Conservation (phyloP, 352 stramenopile genomes). For the Thalassiosira mediterranea region DNA sequence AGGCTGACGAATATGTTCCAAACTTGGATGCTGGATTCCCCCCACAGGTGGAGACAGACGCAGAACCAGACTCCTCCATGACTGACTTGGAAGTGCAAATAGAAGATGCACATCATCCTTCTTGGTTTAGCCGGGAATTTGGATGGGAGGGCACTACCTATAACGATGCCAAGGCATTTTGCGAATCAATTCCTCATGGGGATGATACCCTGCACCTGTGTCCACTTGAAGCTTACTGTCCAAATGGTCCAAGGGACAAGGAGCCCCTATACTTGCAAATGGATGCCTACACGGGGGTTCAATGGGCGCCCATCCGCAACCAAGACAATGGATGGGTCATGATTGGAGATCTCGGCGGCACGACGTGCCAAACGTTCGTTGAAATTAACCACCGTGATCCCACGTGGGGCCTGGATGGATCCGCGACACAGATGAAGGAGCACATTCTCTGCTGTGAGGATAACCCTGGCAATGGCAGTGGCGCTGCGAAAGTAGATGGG, state of each 20-base stretch:
- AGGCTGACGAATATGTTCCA: too few species aligned
- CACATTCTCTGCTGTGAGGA: slow-evolving; percentile 44
- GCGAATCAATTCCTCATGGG: slow-evolving; percentile 9
- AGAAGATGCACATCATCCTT: slow-evolving; percentile 22
- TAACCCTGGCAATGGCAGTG: neutral
- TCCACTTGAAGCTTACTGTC: slow-evolving; percentile 25
- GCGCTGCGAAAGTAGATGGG: neutral
- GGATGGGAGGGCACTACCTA: slow-evolving; percentile 25
- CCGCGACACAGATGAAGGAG: slow-evolving; percentile 29
- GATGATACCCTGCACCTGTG: slow-evolving; percentile 13
- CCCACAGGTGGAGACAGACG: neutral
- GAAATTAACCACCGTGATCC: slow-evolving; percentile 36
- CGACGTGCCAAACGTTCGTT: slow-evolving; percentile 28
- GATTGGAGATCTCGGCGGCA: slow-evolving; percentile 21
- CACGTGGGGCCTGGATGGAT: slow-evolving; percentile 33
- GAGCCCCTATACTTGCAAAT: slow-evolving; percentile 36
- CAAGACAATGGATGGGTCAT: slow-evolving; percentile 30
- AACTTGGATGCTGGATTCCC: neutral
- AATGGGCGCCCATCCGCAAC: slow-evolving; percentile 31
- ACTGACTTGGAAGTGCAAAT: slow-evolving; percentile 20
- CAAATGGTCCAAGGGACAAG: slow-evolving; percentile 26
- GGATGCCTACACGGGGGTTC: slow-evolving; percentile 33
- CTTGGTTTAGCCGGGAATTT: slow-evolving; percentile 23
- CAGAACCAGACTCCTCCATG: slow-evolving; percentile 10
- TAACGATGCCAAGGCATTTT: slow-evolving; percentile 25